These are phyloP conservation scores for Backusella parvicylindrica DNA, from an alignment of 192 early-diverging fungal genomes.

Conservation along the genomic window DNA sequence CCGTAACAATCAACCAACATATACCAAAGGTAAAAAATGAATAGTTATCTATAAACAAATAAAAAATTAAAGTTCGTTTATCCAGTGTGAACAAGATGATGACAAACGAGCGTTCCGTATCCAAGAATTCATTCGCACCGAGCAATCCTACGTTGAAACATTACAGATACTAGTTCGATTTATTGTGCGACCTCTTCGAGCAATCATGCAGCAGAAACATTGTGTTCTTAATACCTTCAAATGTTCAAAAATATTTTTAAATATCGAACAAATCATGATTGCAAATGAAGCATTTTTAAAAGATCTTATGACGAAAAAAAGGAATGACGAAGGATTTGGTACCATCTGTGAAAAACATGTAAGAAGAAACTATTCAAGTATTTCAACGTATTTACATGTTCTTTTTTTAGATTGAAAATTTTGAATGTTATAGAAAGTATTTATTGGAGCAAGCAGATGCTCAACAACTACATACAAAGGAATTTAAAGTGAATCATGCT, in stretches of 20 bases:
- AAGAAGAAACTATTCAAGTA: not conserved
- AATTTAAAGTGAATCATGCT: conserved; percentile 48
- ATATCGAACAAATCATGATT: conserved; percentile 52
- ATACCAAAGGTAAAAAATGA: not conserved
- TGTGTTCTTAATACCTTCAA: conserved; percentile 54
- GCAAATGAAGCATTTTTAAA: conserved; percentile 53
- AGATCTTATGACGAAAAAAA: conserved; percentile 40
- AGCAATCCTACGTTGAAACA: conserved; percentile 60
- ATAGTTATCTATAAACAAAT: not conserved
- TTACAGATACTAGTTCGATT: conserved; percentile 50
- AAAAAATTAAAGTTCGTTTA: not conserved
- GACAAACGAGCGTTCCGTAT: conserved; percentile 49
- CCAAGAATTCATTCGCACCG: conserved; percentile 57
- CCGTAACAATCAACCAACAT: not conserved
- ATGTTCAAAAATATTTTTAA: conserved; percentile 58
- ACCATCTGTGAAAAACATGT: conserved; percentile 36
- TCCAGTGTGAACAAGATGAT: conserved; percentile 21
- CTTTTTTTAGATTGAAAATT: conserved; percentile 48
- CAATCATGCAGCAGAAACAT: conserved; percentile 42
- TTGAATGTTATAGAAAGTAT: conserved; percentile 62
- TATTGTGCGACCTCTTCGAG: conserved; percentile 52
- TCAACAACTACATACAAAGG: conserved; percentile 46
- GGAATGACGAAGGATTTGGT: conserved; percentile 34
- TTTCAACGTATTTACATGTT: not conserved
- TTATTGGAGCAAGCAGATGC: conserved; percentile 61